Evolutionary conservation across 345 rosid species (phyloP).

Genomic region (Dipteronia dyeriana): DNA sequence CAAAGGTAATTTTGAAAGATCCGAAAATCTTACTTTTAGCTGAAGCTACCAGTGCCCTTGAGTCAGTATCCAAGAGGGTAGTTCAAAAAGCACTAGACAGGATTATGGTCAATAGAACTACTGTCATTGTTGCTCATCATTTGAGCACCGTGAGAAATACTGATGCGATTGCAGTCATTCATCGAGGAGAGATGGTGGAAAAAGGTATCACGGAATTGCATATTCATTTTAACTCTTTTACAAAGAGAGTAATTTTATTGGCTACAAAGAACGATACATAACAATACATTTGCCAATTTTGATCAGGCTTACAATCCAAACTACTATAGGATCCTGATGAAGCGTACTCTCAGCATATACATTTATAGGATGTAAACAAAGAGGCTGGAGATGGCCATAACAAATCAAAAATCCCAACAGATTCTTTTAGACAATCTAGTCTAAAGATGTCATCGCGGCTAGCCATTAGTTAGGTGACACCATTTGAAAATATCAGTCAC

Average conservation of each 20-base stretch:
- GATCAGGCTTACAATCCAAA: conserved; percentile 66
- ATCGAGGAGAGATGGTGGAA: conserved; percentile 47
- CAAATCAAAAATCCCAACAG: conserved; percentile 33
- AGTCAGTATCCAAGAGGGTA: conserved; percentile 48
- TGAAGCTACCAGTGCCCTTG: conserved; percentile 20
- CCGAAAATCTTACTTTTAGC: conserved; percentile 48
- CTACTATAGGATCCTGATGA: conserved; percentile 69
- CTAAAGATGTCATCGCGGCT: conserved; percentile 38
- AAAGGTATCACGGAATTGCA: conserved; percentile 47
- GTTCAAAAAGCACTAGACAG: conserved; percentile 53
- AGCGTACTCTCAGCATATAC: conserved; percentile 83
- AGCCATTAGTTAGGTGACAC: conserved; percentile 59
- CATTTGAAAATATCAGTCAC: conserved; percentile 54
- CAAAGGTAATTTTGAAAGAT: conserved; percentile 22
- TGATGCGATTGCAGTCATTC: conserved; percentile 26
- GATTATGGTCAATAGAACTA: conserved; percentile 45
- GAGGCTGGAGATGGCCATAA: conserved; percentile 38
- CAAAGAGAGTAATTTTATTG: not conserved
- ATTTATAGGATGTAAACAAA: conserved; percentile 63
- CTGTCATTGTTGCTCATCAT: conserved; percentile 52
- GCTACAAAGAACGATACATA: not conserved
- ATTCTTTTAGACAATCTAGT: conserved; percentile 42
- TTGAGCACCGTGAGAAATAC: conserved; percentile 38
- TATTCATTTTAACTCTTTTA: not conserved
- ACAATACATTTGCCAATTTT: conserved; percentile 3